Evolutionary conservation across 2,329 filamentous ascomycete genomes (phyloP), one percentile per base, ranked within the genome.

Genomic region (Huntiella moniliformis): DNA sequence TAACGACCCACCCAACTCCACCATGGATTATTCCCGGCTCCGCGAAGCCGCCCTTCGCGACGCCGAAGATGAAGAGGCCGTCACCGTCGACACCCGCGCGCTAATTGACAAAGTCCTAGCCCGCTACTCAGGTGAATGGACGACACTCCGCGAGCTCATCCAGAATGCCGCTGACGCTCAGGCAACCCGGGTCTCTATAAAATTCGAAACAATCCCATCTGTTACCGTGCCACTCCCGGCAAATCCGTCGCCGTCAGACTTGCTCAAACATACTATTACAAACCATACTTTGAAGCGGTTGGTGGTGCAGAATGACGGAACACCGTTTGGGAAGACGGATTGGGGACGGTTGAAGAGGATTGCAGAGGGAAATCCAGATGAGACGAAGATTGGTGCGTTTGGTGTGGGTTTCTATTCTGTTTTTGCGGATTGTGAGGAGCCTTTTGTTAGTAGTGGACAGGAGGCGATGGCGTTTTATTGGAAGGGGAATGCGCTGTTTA

Each of bases 391-490:
- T 55, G 91, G 91, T 46, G 92, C 91, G 3, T 98, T 98, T 59
- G 91, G 91, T 53, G 91, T 98, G 31, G 91, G 91, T 2, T 98
- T 98, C 65, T 98, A 98, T 68, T 93, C 84, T 59, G 88, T 96
- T 35, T 98, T 98, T 60, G 84, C 91, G 51, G 91, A 98, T 59
- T 98, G 88, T 59, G 92, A 98, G 61, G 86, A 95, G 54, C 91
- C 91, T 0, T 96, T 98, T 57, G 82, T 98, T 52, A 91, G 85
- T 53, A 96, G 88, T 1, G 91, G 91, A 1, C 74, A 72, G 51
- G 79, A 93, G 61, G 87, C 86, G 34, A 95, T 98, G 84, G 88
- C 88, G 0, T 98, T 98, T 58, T 98, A 95, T 65, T 98, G 91
- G 92, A 96, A 95, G 61, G 87, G 82, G n/a, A 96, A 96, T 60